A percentile compares a stretch with the other conserved stretches of the same genome.
phyloP scores from a whole-genome alignment of 176 grass and related monocot genomes.

The Chrysopogon serrulatus region DNA sequence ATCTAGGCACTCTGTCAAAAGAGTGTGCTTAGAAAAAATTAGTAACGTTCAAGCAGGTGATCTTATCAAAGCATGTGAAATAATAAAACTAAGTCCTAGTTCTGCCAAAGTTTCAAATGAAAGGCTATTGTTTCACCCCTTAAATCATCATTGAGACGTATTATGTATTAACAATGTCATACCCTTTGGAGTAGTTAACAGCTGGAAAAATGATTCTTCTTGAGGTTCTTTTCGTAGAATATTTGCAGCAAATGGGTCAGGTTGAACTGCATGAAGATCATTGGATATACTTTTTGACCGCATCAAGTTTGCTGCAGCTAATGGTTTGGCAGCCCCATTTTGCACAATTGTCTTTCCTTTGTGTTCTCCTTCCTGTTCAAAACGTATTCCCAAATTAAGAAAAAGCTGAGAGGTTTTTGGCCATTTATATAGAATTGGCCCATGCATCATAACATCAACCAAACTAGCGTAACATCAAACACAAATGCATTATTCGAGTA shows the following conservation, averaged over 20 bases:
- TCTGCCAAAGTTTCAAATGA: not conserved
- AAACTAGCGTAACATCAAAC: conserved; percentile 19
- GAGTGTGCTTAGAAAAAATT: not conserved
- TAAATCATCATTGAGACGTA: not conserved
- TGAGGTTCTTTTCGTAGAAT: conserved; percentile 98
- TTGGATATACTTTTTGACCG: conserved; percentile 84
- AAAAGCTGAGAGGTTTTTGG: not conserved
- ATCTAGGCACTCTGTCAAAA: conserved; percentile 4
- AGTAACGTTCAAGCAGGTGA: not conserved
- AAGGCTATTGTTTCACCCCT: not conserved
- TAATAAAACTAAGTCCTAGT: not conserved
- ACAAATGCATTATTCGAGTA: not conserved
- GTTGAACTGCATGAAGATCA: conserved; percentile 86
- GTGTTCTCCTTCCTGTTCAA: conserved; percentile 53
- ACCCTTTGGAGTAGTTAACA: conserved; percentile 80
- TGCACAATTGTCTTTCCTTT: conserved; percentile 56
- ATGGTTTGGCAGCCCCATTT: conserved; percentile 54
- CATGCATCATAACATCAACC: not conserved
- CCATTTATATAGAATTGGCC: conserved; percentile 10
- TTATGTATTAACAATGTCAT: conserved; percentile 23
- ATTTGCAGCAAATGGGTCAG: conserved; percentile 91
- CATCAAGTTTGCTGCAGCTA: conserved; percentile 64
- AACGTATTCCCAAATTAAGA: conserved; percentile 16
- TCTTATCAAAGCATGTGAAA: not conserved
- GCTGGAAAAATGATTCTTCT: conserved; percentile 85